phyloP scores from a whole-genome alignment of 2,329 filamentous ascomycete species.

The Coleophoma cylindrospora region DNA sequence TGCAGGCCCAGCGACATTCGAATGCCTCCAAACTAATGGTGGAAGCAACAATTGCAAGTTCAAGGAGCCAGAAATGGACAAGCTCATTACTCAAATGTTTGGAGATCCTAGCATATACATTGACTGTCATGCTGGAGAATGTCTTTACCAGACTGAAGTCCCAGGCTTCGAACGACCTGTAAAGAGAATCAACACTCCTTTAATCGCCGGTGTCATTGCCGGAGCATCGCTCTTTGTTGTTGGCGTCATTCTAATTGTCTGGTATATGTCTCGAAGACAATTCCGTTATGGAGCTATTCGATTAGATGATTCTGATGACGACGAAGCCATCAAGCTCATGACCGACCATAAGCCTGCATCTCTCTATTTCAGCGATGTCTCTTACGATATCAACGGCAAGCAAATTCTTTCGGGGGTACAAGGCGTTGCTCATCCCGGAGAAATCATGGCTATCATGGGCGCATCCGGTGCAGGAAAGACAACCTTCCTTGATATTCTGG shows the following conservation, averaged over 20 bases:
- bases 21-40: slow-evolving; percentile 63
- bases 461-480: slow-evolving; percentile 97
- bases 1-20: slow-evolving; percentile 81
- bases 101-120: slow-evolving; percentile 87
- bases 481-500: slow-evolving; percentile 91
- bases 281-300: slow-evolving; percentile 68
- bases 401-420: slow-evolving; percentile 75
- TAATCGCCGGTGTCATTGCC: slow-evolving; percentile 92
- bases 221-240: slow-evolving; percentile 82
- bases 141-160: slow-evolving; percentile 86
- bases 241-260: slow-evolving; percentile 75
- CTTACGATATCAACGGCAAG: slow-evolving; percentile 83
- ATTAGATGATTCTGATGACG: slow-evolving; percentile 85
- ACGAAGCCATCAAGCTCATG: slow-evolving; percentile 82
- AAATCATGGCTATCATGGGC: slow-evolving; percentile 96
- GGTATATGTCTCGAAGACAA: slow-evolving; percentile 80
- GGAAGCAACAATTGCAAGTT: slow-evolving; percentile 69
- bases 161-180: slow-evolving; percentile 85
- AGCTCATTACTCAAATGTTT: slow-evolving; percentile 82
- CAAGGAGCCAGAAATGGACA: slow-evolving; percentile 87
- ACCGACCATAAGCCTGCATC: slow-evolving; percentile 87
- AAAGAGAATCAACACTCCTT: slow-evolving; percentile 92
- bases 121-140: slow-evolving; percentile 81
- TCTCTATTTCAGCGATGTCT: slow-evolving; percentile 82
- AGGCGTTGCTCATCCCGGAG: slow-evolving; percentile 88